phyloP scores from a whole-genome alignment of 2,329 filamentous ascomycete species.

The Clarireedia paspali region DNA sequence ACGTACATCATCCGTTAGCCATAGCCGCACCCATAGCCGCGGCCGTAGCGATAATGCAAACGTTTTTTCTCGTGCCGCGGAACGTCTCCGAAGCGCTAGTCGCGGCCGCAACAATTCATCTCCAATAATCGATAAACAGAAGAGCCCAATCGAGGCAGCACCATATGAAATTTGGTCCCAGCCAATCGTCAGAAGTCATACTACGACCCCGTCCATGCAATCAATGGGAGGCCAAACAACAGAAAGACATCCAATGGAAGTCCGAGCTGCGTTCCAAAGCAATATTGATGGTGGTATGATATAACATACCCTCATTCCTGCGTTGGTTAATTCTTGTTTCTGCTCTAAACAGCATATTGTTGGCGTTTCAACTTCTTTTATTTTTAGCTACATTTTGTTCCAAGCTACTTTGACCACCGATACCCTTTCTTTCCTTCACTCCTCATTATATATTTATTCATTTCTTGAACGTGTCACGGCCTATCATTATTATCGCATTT shows the following conservation, averaged over 20 bases:
- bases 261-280: constrained; percentile 24
- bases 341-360: background rate
- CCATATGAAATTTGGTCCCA: constrained; percentile 13
- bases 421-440: constrained; percentile 14
- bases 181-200: constrained; percentile 9
- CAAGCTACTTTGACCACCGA: constrained; percentile 6
- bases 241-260: constrained; percentile 28
- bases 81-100: constrained; percentile 53
- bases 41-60: constrained; percentile 49
- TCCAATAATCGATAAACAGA: constrained; percentile 17
- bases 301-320: constrained; percentile 14
- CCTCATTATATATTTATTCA: background rate
- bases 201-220: constrained; percentile 8
- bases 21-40: constrained; percentile 39
- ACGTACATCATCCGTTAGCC: constrained; percentile 13
- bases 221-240: background rate
- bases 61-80: constrained; percentile 49
- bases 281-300: constrained; percentile 29
- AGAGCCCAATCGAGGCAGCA: constrained; percentile 21
- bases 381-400: background rate
- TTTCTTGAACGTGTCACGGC: constrained; percentile 2
- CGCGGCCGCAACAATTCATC: constrained; percentile 39
- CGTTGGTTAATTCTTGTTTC: background rate
- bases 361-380: background rate
- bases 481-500: background rate